phyloP scores from a whole-genome alignment of 768 basidiomycete genomes.

The Tulasnella sp. region DNA sequence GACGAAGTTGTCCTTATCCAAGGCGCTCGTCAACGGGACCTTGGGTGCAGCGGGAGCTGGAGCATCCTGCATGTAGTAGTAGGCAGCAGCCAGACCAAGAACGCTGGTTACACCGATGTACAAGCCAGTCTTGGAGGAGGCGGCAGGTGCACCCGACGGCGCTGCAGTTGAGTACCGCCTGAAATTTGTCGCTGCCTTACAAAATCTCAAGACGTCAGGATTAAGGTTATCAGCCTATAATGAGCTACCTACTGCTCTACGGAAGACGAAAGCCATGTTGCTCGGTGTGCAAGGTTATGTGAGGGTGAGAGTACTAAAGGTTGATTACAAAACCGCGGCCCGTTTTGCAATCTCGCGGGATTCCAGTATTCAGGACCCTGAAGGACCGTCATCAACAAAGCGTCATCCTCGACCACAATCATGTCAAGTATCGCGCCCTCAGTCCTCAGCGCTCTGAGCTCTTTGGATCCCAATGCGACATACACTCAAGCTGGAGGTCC shows the following conservation, averaged over 20 bases:
- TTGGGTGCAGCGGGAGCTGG: background rate
- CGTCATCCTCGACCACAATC: background rate
- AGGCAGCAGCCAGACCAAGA: conserved; percentile 4
- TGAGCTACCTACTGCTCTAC: background rate
- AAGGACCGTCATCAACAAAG: background rate
- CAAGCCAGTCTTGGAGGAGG: conserved; percentile 5
- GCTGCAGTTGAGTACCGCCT: conserved; percentile 7
- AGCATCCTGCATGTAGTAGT: conserved; percentile 7
- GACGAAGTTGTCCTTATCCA: conserved; percentile 63
- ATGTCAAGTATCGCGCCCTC: conserved; percentile 18
- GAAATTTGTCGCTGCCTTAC: background rate
- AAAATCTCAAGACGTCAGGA: background rate
- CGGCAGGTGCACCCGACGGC: background rate
- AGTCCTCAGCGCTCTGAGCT: conserved; percentile 35
- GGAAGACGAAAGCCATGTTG: background rate
- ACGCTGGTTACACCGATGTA: conserved; percentile 10
- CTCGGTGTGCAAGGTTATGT: background rate
- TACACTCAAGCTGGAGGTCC: conserved; percentile 36
- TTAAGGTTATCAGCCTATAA: background rate
- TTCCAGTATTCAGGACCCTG: background rate
- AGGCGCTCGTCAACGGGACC: conserved; percentile 11
- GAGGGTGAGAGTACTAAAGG: background rate
- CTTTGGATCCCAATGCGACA: conserved; percentile 39
- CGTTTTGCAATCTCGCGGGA: background rate
- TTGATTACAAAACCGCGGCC: background rate